phyloP scores from a whole-genome alignment of 2,329 filamentous ascomycete species.

The Clonostachys sp. region DNA sequence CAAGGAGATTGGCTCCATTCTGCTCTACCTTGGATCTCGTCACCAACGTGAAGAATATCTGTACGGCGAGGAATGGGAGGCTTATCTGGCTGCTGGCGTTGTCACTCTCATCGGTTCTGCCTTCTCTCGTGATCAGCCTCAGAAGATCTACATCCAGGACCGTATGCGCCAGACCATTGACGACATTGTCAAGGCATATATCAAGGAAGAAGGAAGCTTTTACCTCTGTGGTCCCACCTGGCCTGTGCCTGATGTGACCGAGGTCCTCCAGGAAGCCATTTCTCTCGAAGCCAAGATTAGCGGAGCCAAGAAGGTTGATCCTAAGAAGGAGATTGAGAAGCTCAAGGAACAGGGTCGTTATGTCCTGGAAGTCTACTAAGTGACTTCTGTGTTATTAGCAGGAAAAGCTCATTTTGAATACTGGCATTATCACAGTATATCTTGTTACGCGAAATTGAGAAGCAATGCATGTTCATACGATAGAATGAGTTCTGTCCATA shows the following conservation, averaged over 20 bases:
- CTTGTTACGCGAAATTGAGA: too few species aligned
- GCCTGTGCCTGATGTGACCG: constrained; percentile 96
- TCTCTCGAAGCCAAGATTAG: constrained; percentile 63
- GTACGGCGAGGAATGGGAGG: constrained; percentile 99
- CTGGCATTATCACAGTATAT: too few species aligned
- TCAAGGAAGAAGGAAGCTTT: constrained; percentile 84
- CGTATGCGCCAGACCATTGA: constrained; percentile 85
- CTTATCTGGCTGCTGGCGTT: constrained; percentile 90
- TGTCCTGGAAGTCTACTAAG: constrained; percentile 92
- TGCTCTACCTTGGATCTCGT: constrained; percentile 94
- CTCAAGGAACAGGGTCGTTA: constrained; percentile 94
- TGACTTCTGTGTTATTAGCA: too few species aligned
- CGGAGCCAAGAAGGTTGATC: constrained; percentile 73
- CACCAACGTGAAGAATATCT: constrained; percentile 98
- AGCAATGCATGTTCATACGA: too few species aligned
- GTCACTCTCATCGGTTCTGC: constrained; percentile 91
- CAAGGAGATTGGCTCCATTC: constrained; percentile 87
- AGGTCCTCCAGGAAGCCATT: constrained; percentile 90
- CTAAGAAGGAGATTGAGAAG: constrained; percentile 89
- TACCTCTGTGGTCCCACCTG: constrained; percentile 98
- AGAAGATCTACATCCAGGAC: constrained; percentile 99
- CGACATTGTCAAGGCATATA: constrained; percentile 82
- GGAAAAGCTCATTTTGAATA: too few species aligned
- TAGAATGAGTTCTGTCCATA: too few species aligned
- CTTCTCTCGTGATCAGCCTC: constrained; percentile 92